Evolutionary conservation across 2,329 filamentous ascomycete genomes (phyloP).

Genomic region (Hypoxylon sp.): DNA sequence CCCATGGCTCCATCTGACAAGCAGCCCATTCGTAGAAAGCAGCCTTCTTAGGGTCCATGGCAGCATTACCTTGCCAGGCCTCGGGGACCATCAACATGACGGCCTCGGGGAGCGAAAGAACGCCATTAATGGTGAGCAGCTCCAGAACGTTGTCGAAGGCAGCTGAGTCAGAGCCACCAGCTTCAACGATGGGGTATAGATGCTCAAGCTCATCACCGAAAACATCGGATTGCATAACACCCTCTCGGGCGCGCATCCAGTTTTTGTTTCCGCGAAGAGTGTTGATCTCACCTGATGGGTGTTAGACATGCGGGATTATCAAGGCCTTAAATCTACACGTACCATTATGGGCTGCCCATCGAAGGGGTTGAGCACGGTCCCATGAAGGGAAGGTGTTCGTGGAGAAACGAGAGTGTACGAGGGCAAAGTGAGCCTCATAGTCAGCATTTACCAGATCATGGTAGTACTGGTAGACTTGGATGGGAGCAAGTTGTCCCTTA

Average conservation of each 20-base stretch:
- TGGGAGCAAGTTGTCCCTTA: slow-evolving; percentile 94
- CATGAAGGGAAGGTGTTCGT: slow-evolving; percentile 99
- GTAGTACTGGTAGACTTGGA: slow-evolving; percentile 98
- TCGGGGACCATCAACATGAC: slow-evolving; percentile 99
- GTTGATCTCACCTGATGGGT: slow-evolving; percentile 83
- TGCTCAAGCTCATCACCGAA: slow-evolving; percentile 93
- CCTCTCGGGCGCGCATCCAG: slow-evolving; percentile 98
- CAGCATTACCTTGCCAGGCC: slow-evolving; percentile 94
- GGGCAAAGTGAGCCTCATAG: slow-evolving; percentile 96
- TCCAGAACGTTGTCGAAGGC: slow-evolving; percentile 98
- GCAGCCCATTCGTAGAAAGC: slow-evolving; percentile 99
- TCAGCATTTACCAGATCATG: slow-evolving; percentile 97
- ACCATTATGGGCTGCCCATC: slow-evolving; percentile 98
- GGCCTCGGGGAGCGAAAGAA: slow-evolving; percentile 93
- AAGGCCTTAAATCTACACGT: slow-evolving; percentile 49
- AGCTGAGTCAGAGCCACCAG: slow-evolving; percentile 95
- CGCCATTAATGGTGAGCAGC: slow-evolving; percentile 93
- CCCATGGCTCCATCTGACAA: slow-evolving; percentile 99
- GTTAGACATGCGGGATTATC: slow-evolving; percentile 40
- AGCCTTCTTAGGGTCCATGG: slow-evolving; percentile 94
- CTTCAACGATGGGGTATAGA: slow-evolving; percentile 95
- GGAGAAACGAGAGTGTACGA: slow-evolving; percentile 97
- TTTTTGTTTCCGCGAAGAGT: slow-evolving; percentile 98
- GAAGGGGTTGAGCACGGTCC: slow-evolving; percentile 95
- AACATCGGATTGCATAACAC: slow-evolving; percentile 91